Base-by-base conservation (phyloP, 352 stramenopile species). In the Phytophthora vignae region DNA sequence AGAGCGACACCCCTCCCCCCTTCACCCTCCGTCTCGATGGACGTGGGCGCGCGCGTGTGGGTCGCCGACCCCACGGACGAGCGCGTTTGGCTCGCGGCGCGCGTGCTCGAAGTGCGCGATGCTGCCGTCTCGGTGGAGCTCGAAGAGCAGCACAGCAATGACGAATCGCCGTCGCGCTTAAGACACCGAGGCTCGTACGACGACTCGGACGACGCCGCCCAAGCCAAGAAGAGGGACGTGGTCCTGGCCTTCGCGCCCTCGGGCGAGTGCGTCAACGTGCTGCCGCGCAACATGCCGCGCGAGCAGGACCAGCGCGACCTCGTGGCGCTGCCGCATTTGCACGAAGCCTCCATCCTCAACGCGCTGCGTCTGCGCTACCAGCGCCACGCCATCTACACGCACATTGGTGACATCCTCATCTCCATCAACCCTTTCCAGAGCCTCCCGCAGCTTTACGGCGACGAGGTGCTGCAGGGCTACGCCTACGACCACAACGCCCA, bases 341-440 rank as follows among this genome's bases (percentile, higher is more conserved):
- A 97, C 58, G 90, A 96, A 58, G 88, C 90, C 21, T 91, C 88
- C 1, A 95, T 97, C 44, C 81, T 97, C 15, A 83, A 96, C 50
- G 83, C 85, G 40, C 81, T 97, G 60, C 84, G 81, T 3, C 73
- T 87, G 55, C 90, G 90, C 27, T 97, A 95, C 72, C 79, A 85
- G 44, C 83, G 87, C 38, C 83, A 97, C 67, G 80, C 76, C 54
- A 97, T 97, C 74, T 97, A 97, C 74, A 97, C 90, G 10, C 85
- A 84, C 67, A 94, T 94, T 48, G 90, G 88, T 46, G 88, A 97
- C 53, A 95, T 96, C 50, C 73, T 96, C 36, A 84, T 96, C 64
- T 94, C 90, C 17, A 92, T 96, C 61, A 96, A 96, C 60, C 90
- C 90, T 15, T 96, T 95, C 80, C 87, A 95, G 75, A 71, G 68